Evolutionary conservation across 208 protist genomes (phyloP), one percentile per base, ranked within the genome.

Genomic region (Angomonas ambiguus): DNA sequence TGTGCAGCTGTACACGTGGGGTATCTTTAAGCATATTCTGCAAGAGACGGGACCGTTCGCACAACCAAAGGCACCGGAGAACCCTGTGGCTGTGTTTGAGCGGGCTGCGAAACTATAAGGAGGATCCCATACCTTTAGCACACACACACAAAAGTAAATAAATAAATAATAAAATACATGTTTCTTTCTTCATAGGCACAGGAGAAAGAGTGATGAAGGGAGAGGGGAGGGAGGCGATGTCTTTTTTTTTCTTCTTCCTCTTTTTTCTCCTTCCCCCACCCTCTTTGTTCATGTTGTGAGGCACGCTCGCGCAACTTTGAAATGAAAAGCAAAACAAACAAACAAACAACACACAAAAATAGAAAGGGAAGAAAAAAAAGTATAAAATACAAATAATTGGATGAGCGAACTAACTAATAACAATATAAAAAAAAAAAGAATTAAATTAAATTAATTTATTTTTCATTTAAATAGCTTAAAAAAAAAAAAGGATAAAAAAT

Each of bases 1-100:
- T 71, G 61, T 66, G n/a, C 81, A 87, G 61, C 53, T 76, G 34
- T 93, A 93, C 72, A 72, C 66, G 35, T 83, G 86, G 60, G 87
- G 87, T 51, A 72, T 93, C 33, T 67, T 88, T 32, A 85, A 91
- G 69, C 57, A 88, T 71, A 85, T 93, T 51, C 57, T 93, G 28
- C 65, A 73, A 24, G 79, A 91, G 49, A 84, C 71, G 18, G 76
- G 59, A 13, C 45, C 63, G 56, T 77, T 83, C 32, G 28, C 72
- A 32, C 25, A 51, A 16, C 85, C 85, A 30, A 67, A 58, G 53
- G 31, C 69, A 10, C 82, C 76, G 0, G 65, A 51, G 16, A 69
- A 67, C 8, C 70, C 78, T 20, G 76, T 73, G 16, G 80, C 84
- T 35, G 27, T 87, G 33, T 87, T 92, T 48, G 62, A 68, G 67